phyloP scores from a whole-genome alignment of 805 yeast species.

The Yarrowia yakushimensis region DNA sequence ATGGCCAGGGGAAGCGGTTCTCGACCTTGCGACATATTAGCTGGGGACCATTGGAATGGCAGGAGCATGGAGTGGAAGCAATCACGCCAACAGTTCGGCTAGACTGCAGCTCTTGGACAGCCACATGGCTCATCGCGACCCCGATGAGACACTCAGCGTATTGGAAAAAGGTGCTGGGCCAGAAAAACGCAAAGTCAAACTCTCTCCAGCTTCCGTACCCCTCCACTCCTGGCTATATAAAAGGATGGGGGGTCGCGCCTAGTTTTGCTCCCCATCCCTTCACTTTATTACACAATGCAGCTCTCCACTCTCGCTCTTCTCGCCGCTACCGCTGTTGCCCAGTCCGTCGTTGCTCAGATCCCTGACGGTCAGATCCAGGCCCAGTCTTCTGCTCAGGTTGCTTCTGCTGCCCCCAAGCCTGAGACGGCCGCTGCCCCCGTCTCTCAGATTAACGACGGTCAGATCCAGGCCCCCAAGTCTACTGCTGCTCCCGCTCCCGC shows the following conservation, averaged over 20 bases:
- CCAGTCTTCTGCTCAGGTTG: slow-evolving; percentile 16
- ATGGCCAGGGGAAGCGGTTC: not conserved
- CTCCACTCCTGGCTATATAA: slow-evolving; percentile 17
- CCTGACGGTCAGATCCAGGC: slow-evolving; percentile 23
- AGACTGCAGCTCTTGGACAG: not conserved
- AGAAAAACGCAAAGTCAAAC: slow-evolving; percentile 1
- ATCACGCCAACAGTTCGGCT: not conserved
- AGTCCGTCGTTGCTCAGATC: slow-evolving; percentile 18
- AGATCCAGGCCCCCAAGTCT: slow-evolving; percentile 21
- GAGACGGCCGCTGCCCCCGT: slow-evolving; percentile 13
- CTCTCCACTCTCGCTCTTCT: slow-evolving; percentile 16
- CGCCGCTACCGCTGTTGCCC: slow-evolving; percentile 8
- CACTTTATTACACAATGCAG: slow-evolving; percentile 7
- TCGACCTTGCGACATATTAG: not conserved
- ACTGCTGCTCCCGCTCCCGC: slow-evolving; percentile 4
- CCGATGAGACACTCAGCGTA: not conserved
- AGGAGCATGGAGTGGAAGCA: not conserved
- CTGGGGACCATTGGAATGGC: not conserved
- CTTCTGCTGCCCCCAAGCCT: not conserved
- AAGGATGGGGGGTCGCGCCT: not conserved
- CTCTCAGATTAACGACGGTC: slow-evolving; percentile 21
- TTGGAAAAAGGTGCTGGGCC: not conserved
- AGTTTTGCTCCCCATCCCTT: not conserved
- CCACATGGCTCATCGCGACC: not conserved
- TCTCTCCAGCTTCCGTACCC: slow-evolving; percentile 12